Conservation (phyloP, 2,329 filamentous ascomycete species). For the Daldinia sp. region DNA sequence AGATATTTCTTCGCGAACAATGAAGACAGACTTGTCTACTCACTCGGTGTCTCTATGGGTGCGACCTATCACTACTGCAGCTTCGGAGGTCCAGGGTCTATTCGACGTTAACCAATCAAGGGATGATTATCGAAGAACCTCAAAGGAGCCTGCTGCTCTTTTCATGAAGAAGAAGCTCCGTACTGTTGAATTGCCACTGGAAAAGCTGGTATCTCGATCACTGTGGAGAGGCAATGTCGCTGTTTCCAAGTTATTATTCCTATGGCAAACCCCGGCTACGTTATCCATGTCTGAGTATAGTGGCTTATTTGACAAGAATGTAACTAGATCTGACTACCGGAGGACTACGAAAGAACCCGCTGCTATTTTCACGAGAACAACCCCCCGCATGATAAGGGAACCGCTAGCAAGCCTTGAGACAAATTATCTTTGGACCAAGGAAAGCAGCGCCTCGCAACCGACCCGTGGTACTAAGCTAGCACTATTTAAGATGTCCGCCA, state of each 20-base stretch:
- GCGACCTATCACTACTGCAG: conserved; percentile 10
- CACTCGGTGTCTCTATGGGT: conserved; percentile 36
- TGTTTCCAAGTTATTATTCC: conserved; percentile 14
- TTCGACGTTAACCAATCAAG: conserved; percentile 41
- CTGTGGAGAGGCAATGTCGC: conserved; percentile 51
- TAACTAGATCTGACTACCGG: conserved; percentile 38
- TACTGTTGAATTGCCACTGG: conserved; percentile 42
- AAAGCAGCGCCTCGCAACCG: conserved; percentile 10
- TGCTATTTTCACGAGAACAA: conserved; percentile 30
- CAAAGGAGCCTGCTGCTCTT: conserved; percentile 37
- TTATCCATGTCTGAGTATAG: conserved; percentile 26
- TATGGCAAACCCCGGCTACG: conserved; percentile 39
- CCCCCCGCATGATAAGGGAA: conserved; percentile 19
- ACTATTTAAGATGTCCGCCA: conserved; percentile 8
- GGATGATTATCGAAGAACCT: conserved; percentile 42
- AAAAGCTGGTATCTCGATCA: conserved; percentile 50
- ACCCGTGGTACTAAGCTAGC: conserved; percentile 17
- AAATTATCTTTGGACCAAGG: conserved; percentile 29
- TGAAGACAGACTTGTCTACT: not conserved
- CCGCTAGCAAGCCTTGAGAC: conserved; percentile 23
- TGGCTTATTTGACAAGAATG: conserved; percentile 41
- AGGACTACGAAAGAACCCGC: conserved; percentile 42
- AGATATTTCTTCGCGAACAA: not conserved
- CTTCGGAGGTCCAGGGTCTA: conserved; percentile 32
- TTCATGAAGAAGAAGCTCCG: conserved; percentile 38